Evolutionary conservation across 306 rosid species (phyloP), one percentile per base, ranked within the genome.

Genomic region (Rosa chinensis): DNA sequence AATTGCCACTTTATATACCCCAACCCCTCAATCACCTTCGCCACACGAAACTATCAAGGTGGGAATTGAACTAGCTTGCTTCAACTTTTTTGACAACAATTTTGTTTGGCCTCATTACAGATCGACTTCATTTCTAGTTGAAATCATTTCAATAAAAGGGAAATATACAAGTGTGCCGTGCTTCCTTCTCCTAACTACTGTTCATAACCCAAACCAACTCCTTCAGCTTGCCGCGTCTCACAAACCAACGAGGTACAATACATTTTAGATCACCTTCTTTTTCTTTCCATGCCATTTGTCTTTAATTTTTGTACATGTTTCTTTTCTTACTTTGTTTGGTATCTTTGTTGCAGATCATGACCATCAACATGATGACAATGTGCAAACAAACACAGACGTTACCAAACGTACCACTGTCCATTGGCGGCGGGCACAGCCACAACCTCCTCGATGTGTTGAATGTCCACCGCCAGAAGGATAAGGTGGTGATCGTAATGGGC

Each of bases 401-500:
- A 5, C 63, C 77, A 62, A 79, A 75, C 18, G 79, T 88, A 40
- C 89, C 93, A 12, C 48, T 40, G 12, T 39, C 72, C 72, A 17
- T 43, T 18, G 48, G 86, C 4, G 63, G 82, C 61, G 86, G 87
- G 43, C 44, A 79, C 20, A 7, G 23, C 28, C 72, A 47, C 74
- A 88, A 78, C 49, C 1, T 84, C 43, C 1, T 85, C 40, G 83
- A 84, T 10, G 21, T 58, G 25, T 84, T 78, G 75, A 81, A 39
- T 78, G 62, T 61, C 10, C 81, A 55, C 2, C 43, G 87, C 79
- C 88, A 82, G 74, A 92, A 89, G 61, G 95, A 91, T 50, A 92
- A 95, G 70, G 91, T 95, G 56, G 91, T 95, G 47, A 59, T 95
- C 25, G 80, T 95, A 68, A 88, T 91, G 86, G 99, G 99, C 4